Evolutionary conservation across 2,329 filamentous ascomycete genomes (phyloP).

Genomic region (Claviceps sp.): DNA sequence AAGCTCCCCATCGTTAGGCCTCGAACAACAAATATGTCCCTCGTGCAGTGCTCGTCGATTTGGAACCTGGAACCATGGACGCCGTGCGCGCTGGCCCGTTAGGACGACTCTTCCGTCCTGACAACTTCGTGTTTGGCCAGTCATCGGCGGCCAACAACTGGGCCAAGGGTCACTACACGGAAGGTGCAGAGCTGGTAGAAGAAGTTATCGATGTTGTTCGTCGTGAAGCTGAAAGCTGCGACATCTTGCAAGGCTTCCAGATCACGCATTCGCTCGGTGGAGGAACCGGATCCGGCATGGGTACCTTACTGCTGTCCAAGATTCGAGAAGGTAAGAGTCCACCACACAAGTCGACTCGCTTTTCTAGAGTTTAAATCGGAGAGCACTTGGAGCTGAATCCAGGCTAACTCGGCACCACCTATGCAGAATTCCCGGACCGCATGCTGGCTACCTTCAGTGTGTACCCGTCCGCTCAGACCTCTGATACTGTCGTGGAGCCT

Average conservation of each 20-base stretch:
- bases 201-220: constrained; percentile 95
- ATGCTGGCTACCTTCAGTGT: constrained; percentile 99
- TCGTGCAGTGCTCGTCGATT: constrained; percentile 95
- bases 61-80: constrained; percentile 99
- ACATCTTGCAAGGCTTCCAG: constrained; percentile 99
- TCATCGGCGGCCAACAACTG: constrained; percentile 99
- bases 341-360: not conserved
- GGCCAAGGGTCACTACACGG: constrained; percentile 99
- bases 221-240: constrained; percentile 93
- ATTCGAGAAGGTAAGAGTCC: constrained; percentile 57
- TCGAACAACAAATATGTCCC: constrained; percentile 98
- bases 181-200: constrained; percentile 97
- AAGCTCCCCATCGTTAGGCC: constrained; percentile 39
- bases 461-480: constrained; percentile 96
- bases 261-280: constrained; percentile 99
- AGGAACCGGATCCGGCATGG: constrained; percentile 99
- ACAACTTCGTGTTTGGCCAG: constrained; percentile 99
- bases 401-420: not conserved
- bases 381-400: not conserved
- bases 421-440: constrained; percentile 81
- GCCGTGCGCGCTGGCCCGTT: constrained; percentile 96
- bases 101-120: constrained; percentile 95
- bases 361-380: not conserved
- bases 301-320: constrained; percentile 97
- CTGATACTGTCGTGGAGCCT: constrained; percentile 97